Conservation (phyloP, 139 green algal genomes). For the Mesotaenium endlicherianum region DNA sequence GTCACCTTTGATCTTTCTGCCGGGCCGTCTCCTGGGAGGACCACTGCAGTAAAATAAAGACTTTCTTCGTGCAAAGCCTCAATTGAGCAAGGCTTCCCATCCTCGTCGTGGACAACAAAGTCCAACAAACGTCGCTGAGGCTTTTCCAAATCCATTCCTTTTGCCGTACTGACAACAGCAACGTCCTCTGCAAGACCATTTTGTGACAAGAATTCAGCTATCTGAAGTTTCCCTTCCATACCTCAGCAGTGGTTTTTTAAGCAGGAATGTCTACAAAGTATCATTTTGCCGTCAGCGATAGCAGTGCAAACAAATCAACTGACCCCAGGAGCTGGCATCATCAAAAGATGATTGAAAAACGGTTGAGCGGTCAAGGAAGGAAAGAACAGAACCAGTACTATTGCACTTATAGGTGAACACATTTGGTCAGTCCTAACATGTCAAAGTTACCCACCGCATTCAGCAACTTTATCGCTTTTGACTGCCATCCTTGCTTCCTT, state of each 20-base stretch:
- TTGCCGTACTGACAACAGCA: not conserved
- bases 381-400: not conserved
- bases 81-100: not conserved
- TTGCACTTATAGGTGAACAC: not conserved
- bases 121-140: constrained; percentile 15
- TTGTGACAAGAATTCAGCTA: too few relatives aligned
- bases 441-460: not conserved
- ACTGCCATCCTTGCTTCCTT: not conserved
- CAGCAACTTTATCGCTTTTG: not conserved
- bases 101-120: not conserved
- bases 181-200: not conserved
- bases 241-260: too few relatives aligned
- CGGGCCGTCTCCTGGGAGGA: too few relatives aligned
- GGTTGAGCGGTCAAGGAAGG: not conserved
- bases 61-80: not conserved
- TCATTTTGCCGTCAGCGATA: too few relatives aligned
- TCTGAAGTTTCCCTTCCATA: too few relatives aligned
- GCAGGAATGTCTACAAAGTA: too few relatives aligned
- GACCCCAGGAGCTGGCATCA: not conserved
- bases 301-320: not conserved
- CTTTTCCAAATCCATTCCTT: not conserved
- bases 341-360: not conserved
- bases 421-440: not conserved
- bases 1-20: too few relatives aligned
- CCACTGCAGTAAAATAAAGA: too few relatives aligned